phyloP scores from a whole-genome alignment of 192 early-diverging fungal genomes.

The Funneliformis mosseae region DNA sequence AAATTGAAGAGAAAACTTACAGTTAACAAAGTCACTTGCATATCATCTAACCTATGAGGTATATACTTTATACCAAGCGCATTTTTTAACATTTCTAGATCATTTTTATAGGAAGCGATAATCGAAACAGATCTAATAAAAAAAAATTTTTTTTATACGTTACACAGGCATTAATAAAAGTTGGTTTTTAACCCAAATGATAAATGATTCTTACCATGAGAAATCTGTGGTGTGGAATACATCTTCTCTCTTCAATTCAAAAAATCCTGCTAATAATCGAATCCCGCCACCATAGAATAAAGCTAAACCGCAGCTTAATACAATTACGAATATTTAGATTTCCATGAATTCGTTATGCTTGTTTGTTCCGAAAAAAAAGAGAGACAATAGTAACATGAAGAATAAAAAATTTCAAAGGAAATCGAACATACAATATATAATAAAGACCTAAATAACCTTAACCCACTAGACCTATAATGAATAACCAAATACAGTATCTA shows the following conservation, averaged over 20 bases:
- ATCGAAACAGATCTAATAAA: conserved; percentile 69
- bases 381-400: too few relatives aligned
- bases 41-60: conserved; percentile 49
- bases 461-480: too few relatives aligned
- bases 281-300: conserved; percentile 75
- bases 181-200: neutral
- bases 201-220: conserved; percentile 41
- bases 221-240: conserved; percentile 82
- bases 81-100: conserved; percentile 39
- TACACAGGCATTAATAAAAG: neutral
- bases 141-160: neutral
- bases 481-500: too few relatives aligned
- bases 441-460: too few relatives aligned
- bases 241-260: conserved; percentile 75
- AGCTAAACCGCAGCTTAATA: conserved; percentile 64
- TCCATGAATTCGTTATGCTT: too few relatives aligned
- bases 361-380: too few relatives aligned
- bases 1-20: neutral
- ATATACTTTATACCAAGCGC: conserved; percentile 65
- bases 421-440: too few relatives aligned
- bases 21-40: neutral
- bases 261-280: conserved; percentile 79
- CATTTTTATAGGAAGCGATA: conserved; percentile 42
- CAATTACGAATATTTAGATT: too few relatives aligned
- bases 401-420: too few relatives aligned